Conservation (phyloP, 805 yeast species). For the Jamesozyma hellenica region DNA sequence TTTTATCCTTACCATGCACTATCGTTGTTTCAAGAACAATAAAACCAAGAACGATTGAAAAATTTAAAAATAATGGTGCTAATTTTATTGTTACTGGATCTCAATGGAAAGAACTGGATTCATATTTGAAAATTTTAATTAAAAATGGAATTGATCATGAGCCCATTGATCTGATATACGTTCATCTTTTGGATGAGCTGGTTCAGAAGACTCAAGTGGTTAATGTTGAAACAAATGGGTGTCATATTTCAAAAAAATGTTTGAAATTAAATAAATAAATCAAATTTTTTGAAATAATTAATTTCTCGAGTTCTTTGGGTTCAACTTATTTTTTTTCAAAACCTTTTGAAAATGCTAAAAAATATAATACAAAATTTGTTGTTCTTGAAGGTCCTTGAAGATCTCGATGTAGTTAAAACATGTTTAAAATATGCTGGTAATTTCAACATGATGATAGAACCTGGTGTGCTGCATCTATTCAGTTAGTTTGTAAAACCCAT, state of each 20-base stretch:
- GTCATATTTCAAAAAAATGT: conserved; percentile 47
- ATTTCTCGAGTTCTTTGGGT: conserved; percentile 58
- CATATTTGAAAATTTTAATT: conserved; percentile 28
- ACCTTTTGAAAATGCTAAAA: conserved; percentile 37
- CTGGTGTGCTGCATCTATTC: conserved; percentile 63
- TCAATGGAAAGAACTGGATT: conserved; percentile 43
- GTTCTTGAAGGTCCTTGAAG: conserved; percentile 40
- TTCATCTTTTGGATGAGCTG: conserved; percentile 46
- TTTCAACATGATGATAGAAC: conserved; percentile 48
- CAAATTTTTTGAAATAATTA: conserved; percentile 35
- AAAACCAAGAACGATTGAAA: conserved; percentile 35
- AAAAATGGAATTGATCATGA: conserved; percentile 16
- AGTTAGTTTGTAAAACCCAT: conserved; percentile 36
- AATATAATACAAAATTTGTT: conserved; percentile 33
- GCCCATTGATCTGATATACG: conserved; percentile 34
- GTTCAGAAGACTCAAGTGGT: conserved; percentile 33
- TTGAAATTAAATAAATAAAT: conserved; percentile 38
- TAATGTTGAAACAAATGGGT: conserved; percentile 55
- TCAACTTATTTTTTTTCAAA: conserved; percentile 45
- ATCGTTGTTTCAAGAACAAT: conserved; percentile 52
- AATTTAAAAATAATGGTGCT: conserved; percentile 36
- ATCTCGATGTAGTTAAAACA: conserved; percentile 47
- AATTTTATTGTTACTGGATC: conserved; percentile 38
- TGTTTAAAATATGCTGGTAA: conserved; percentile 42
- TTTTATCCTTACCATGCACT: conserved; percentile 34